phyloP scores from a whole-genome alignment of 352 stramenopile species.

The Phytophthora pseudosyringae region DNA sequence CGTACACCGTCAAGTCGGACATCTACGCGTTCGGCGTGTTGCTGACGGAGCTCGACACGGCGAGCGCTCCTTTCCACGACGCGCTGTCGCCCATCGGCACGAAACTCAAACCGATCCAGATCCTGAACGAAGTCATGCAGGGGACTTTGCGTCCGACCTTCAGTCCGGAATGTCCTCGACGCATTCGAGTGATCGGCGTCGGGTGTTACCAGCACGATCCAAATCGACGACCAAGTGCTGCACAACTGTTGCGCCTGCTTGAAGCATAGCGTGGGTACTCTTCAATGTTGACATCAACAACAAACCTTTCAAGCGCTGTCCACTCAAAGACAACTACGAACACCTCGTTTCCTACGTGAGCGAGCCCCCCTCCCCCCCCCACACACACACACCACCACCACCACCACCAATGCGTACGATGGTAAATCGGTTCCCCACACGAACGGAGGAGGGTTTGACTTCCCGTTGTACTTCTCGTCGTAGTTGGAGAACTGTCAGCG shows the following conservation, averaged over 20 bases:
- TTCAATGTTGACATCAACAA: too few relatives aligned
- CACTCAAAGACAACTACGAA: too few relatives aligned
- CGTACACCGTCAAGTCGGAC: slow-evolving; percentile 37
- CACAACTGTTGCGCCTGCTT: slow-evolving; percentile 46
- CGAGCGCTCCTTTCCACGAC: slow-evolving; percentile 36
- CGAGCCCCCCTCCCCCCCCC: too few relatives aligned
- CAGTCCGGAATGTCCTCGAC: slow-evolving; percentile 43
- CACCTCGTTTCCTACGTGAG: too few relatives aligned
- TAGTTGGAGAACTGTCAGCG: too few relatives aligned
- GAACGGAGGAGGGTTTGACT: too few relatives aligned
- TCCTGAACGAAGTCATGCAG: slow-evolving; percentile 52
- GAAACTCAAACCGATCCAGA: slow-evolving; percentile 47
- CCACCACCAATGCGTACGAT: too few relatives aligned
- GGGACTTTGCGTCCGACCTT: slow-evolving; percentile 56
- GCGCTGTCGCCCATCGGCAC: slow-evolving; percentile 29
- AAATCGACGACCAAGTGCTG: slow-evolving; percentile 33
- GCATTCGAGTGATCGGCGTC: slow-evolving; percentile 46
- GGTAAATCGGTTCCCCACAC: too few relatives aligned
- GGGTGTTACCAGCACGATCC: slow-evolving; percentile 55
- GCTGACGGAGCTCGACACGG: slow-evolving; percentile 44
- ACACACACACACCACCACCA: too few relatives aligned
- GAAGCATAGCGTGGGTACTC: slow-evolving; percentile 13
- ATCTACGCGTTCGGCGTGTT: slow-evolving; percentile 51
- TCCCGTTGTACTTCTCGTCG: too few relatives aligned
- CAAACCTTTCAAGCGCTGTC: too few relatives aligned